Evolutionary conservation across 371 early-diverging fungal genomes (phyloP).

Genomic region (Mucor mucedo): DNA sequence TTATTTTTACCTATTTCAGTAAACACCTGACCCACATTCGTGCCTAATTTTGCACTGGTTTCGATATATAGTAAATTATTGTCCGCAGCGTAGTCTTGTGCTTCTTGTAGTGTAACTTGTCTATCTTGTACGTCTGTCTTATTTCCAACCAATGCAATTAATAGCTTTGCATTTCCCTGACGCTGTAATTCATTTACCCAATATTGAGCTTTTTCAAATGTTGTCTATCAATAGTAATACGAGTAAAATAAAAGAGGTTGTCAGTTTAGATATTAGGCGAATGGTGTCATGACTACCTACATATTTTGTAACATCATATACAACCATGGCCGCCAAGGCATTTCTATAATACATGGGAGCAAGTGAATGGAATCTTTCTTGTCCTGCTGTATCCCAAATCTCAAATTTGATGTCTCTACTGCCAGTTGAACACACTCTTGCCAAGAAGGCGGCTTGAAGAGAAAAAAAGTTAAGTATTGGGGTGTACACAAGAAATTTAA

Average conservation of each 20-base stretch:
- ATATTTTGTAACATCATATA: constrained; percentile 93
- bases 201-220: constrained; percentile 93
- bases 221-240: constrained; percentile 55
- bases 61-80: constrained; percentile 67
- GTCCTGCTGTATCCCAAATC: constrained; percentile 97
- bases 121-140: constrained; percentile 79
- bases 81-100: constrained; percentile 77
- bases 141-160: constrained; percentile 96
- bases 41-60: constrained; percentile 87
- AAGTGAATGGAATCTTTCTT: constrained; percentile 87
- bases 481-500: background rate
- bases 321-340: constrained; percentile 95
- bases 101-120: constrained; percentile 60
- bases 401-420: constrained; percentile 78
- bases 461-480: background rate
- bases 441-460: constrained; percentile 75
- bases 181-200: constrained; percentile 98
- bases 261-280: background rate
- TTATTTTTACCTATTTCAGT: constrained; percentile 29
- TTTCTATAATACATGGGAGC: constrained; percentile 99
- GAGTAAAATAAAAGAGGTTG: background rate
- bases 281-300: constrained; percentile 42
- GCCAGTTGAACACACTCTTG: constrained; percentile 67
- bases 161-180: constrained; percentile 90
- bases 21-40: constrained; percentile 84